Evolutionary conservation across 1,284 basidiomycete genomes (phyloP), one percentile per base, ranked within the genome.

Genomic region (Boletus sp.): DNA sequence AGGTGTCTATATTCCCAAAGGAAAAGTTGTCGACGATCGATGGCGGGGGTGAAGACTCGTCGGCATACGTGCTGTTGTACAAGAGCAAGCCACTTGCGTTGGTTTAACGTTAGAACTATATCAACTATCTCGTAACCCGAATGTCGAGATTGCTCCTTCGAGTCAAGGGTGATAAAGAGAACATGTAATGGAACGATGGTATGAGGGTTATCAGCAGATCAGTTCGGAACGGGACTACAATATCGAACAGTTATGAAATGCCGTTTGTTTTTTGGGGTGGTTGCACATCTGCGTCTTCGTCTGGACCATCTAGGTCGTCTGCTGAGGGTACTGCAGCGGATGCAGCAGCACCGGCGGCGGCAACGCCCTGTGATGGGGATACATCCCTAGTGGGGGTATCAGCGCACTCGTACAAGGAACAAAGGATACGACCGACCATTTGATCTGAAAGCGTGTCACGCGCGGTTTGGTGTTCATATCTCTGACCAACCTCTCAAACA

Each of bases 391-490:
- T 44, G 29, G 36, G 5, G 8, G 0, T n/a, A 41, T 61, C 5
- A 55, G 42, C 2, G 33, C 17, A 14, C 5, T 16, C 14, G 5
- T 9, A 20, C 14, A 37, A 33, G 30, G 44, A 5, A 42, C 22
- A 20, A 41, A 23, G 13, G n/a, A 42, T 17, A 29, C 3, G 20
- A 73, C 84, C 22, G 53, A 87, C 88, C 88, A 91, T 67, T 88
- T 89, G 53, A 91, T 91, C 63, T 89, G 86, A 59, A 89, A 89
- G 41, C 94, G 77, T 29, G 96, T 99, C 33, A 99, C 95, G 46
- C 95, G 79, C 33, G 94, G 94, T 66, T 97, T 98, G 51, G 84
- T 79, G 55, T 87, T 94, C 60, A 98, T 84, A 64, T 95, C 92
- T 58, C 95, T 78, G 55, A 88, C 79, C 23, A 99, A 72, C 48